phyloP scores from a whole-genome alignment of 1,284 basidiomycete species.

The Apiotrichum sp. region DNA sequence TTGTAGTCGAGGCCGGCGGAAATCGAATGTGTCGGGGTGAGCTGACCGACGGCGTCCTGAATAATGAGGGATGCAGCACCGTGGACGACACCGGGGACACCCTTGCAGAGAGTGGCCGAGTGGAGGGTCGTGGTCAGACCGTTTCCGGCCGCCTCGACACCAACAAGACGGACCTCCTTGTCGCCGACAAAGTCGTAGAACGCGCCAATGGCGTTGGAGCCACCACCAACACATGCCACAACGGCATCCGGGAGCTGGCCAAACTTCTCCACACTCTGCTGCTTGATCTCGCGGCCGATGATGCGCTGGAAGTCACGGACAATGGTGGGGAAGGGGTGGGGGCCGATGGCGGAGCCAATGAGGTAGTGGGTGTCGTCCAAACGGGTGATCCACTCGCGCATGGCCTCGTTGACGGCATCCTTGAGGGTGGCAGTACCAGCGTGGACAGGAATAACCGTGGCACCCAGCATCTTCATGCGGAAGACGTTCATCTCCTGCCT shows the following conservation, averaged over 20 bases:
- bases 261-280: constrained; percentile 65
- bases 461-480: constrained; percentile 96
- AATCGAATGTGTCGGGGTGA: constrained; percentile 94
- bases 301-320: constrained; percentile 97
- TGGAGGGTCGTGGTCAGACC: constrained; percentile 81
- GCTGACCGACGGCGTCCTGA: constrained; percentile 82
- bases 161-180: constrained; percentile 70
- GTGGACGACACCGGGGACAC: constrained; percentile 89
- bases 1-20: constrained; percentile 62
- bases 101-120: constrained; percentile 85
- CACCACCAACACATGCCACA: constrained; percentile 95
- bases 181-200: constrained; percentile 92
- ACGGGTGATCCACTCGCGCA: constrained; percentile 98
- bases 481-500: constrained; percentile 96
- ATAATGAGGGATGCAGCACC: constrained; percentile 89
- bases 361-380: constrained; percentile 90
- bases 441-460: constrained; percentile 82
- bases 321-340: constrained; percentile 97
- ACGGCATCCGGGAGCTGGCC: constrained; percentile 90
- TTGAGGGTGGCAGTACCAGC: constrained; percentile 94
- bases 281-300: constrained; percentile 91
- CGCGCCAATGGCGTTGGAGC: constrained; percentile 93
- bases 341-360: constrained; percentile 94
- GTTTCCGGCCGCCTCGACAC: constrained; percentile 94
- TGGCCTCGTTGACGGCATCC: constrained; percentile 94